These are phyloP conservation scores for Leccinum fibrillosum DNA, from an alignment of 768 basidiomycete species.

Conservation along the genomic window DNA sequence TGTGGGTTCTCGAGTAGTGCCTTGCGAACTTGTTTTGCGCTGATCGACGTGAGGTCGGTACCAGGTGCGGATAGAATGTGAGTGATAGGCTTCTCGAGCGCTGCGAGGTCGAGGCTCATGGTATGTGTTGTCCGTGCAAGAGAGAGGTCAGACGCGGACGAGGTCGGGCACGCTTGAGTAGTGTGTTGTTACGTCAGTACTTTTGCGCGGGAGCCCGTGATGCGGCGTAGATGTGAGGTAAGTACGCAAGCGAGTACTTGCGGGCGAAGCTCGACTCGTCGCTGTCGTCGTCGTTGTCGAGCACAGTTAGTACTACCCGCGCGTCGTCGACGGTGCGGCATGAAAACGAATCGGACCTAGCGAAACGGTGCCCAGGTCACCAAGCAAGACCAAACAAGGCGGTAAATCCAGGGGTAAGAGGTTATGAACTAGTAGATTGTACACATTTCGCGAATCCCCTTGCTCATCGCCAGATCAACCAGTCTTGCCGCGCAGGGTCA, in stretches of 20 bases:
- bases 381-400: slow-evolving; percentile 26
- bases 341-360: not conserved
- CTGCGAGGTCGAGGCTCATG: slow-evolving; percentile 53
- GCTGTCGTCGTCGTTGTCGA: slow-evolving; percentile 8
- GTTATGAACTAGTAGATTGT: not conserved
- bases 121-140: not conserved
- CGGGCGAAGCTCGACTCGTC: not conserved
- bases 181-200: too few species aligned
- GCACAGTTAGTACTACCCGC: not conserved
- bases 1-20: slow-evolving; percentile 48
- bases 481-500: slow-evolving; percentile 63
- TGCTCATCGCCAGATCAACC: slow-evolving; percentile 51
- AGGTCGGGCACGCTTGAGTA: not conserved
- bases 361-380: slow-evolving; percentile 2
- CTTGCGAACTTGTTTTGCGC: slow-evolving; percentile 86
- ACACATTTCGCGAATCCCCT: not conserved
- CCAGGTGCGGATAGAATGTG: slow-evolving; percentile 73
- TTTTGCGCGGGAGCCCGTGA: too few species aligned
- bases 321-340: slow-evolving; percentile 6
- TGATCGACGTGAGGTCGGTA: slow-evolving; percentile 75
- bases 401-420: too few species aligned
- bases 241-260: not conserved
- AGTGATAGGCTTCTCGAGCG: slow-evolving; percentile 60
- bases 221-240: not conserved
- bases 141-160: not conserved